Conservation (phyloP, 345 rosid genomes). For the Sonneratia caseolaris region DNA sequence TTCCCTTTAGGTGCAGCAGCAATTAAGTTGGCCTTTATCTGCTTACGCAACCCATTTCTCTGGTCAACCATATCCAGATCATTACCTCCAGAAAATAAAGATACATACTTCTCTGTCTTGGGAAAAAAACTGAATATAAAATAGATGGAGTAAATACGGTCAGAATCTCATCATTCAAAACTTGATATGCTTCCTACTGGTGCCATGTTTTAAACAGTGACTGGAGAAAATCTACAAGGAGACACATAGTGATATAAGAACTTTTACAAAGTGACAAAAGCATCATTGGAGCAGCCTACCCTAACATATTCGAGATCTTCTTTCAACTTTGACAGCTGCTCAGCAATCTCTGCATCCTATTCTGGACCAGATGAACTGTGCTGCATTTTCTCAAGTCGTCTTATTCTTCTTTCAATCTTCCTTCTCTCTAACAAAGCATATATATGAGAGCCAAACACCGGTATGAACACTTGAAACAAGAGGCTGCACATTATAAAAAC, state of each 20-base stretch:
- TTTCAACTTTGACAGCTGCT: slow-evolving; percentile 70
- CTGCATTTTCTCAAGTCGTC: slow-evolving; percentile 88
- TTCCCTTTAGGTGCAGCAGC: slow-evolving; percentile 97
- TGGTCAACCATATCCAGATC: slow-evolving; percentile 50
- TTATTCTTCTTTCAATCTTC: slow-evolving; percentile 74
- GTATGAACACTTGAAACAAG: neutral
- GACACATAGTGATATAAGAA: neutral
- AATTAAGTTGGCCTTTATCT: slow-evolving; percentile 81
- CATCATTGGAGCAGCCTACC: slow-evolving; percentile 28
- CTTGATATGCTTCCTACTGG: neutral
- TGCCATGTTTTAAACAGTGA: neutral
- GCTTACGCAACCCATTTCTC: slow-evolving; percentile 84
- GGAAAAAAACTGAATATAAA: slow-evolving; percentile 76
- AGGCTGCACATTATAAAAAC: neutral
- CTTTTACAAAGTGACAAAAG: neutral
- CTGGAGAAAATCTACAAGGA: neutral
- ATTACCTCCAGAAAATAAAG: slow-evolving; percentile 79
- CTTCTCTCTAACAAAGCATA: slow-evolving; percentile 56
- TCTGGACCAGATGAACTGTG: slow-evolving; percentile 62
- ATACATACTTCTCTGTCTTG: slow-evolving; percentile 90
- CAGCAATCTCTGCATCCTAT: slow-evolving; percentile 53
- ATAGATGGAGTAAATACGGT: neutral
- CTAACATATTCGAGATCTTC: slow-evolving; percentile 98
- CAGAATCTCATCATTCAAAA: neutral
- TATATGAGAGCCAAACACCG: neutral